A percentile compares a stretch with the other conserved stretches of the same genome.
These are phyloP conservation scores for Santalum album DNA, from an alignment of 164 flowering plant species.

Conservation along the genomic window DNA sequence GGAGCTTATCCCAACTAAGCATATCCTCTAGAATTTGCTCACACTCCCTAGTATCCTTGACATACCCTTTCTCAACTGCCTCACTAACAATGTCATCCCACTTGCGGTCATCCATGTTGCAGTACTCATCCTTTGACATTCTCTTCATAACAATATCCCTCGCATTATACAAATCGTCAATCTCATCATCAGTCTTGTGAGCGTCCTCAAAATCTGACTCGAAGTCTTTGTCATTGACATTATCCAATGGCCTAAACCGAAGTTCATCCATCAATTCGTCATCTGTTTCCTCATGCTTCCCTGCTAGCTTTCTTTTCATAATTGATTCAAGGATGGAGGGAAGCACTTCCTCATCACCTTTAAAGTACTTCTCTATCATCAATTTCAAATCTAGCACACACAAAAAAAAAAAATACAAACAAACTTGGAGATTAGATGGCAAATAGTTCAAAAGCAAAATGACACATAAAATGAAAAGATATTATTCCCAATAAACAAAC, in stretches of 20 bases:
- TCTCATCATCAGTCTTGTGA: constrained; percentile 65
- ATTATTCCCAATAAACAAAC: background rate
- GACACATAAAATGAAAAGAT: background rate
- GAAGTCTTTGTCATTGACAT: constrained; percentile 44
- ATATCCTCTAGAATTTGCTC: constrained; percentile 80
- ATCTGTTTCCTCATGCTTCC: constrained; percentile 69
- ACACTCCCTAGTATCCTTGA: constrained; percentile 62
- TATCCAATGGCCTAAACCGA: constrained; percentile 28
- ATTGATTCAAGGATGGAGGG: constrained; percentile 51
- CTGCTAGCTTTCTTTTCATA: constrained; percentile 36
- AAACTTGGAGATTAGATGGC: no score
- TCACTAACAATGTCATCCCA: constrained; percentile 78
- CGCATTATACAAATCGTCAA: constrained; percentile 63
- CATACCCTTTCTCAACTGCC: constrained; percentile 47
- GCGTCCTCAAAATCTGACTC: constrained; percentile 59
- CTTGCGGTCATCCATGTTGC: constrained; percentile 64
- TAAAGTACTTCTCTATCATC: constrained; percentile 44
- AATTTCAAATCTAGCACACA: constrained; percentile 44
- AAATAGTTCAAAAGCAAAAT: background rate
- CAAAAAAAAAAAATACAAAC: background rate
- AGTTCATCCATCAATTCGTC: constrained; percentile 62
- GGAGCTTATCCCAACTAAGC: constrained; percentile 86
- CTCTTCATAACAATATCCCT: constrained; percentile 41
- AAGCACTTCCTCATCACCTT: constrained; percentile 51
- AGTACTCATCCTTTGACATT: constrained; percentile 46